These are phyloP conservation scores for Oropetium thomaeum DNA, from an alignment of 176 grass and related monocot species.

Conservation along the genomic window DNA sequence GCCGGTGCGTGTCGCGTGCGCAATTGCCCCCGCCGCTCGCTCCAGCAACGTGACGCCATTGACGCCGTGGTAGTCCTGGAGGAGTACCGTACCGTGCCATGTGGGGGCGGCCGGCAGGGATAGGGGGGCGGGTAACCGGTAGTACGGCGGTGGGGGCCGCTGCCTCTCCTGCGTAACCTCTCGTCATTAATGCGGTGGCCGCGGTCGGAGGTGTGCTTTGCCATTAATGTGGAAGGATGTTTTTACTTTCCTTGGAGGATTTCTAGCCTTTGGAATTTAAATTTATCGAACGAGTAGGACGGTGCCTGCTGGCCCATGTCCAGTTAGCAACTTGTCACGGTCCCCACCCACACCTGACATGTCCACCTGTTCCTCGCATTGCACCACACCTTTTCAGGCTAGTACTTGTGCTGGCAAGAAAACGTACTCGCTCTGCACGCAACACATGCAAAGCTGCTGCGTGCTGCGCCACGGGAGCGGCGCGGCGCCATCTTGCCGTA, in stretches of 20 bases:
- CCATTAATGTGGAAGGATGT: neutral
- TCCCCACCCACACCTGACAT: too few species aligned
- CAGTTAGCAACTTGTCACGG: neutral
- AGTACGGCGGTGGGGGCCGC: neutral
- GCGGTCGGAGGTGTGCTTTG: neutral
- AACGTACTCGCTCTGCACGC: neutral
- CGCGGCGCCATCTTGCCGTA: too few species aligned
- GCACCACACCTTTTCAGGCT: too few species aligned
- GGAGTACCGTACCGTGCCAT: neutral
- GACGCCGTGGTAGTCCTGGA: neutral
- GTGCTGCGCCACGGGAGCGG: neutral
- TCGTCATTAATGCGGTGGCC: neutral
- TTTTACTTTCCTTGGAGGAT: neutral
- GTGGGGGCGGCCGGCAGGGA: neutral
- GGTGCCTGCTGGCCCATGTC: neutral
- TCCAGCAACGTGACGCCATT: neutral
- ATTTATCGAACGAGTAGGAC: neutral
- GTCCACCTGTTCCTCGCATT: too few species aligned
- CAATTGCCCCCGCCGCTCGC: neutral
- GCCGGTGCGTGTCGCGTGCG: neutral
- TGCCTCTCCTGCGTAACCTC: neutral
- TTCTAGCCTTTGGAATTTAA: neutral
- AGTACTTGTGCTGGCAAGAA: too few species aligned
- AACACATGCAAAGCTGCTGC: neutral
- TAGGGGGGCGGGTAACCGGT: neutral